Percentiles rank a stretch among this genome's conserved stretches.
Evolutionary conservation across 257 asterid genomes (phyloP).

Genomic region (Eucommia ulmoides): DNA sequence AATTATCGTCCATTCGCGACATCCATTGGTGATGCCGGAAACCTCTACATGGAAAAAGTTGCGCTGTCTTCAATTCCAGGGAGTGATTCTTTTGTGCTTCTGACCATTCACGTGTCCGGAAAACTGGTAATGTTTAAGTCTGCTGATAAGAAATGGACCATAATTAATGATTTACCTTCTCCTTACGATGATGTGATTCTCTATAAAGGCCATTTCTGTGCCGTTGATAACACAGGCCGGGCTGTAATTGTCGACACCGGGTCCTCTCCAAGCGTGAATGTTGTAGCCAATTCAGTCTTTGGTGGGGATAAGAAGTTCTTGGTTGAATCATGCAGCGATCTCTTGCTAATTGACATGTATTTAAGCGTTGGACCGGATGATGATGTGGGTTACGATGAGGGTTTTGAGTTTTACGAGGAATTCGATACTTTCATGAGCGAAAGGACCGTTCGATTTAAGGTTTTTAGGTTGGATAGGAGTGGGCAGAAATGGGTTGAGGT

Average conservation of each 20-base stretch:
- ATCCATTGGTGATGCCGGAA: constrained; percentile 64
- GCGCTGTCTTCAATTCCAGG: constrained; percentile 26
- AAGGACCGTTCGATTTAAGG: constrained; percentile 69
- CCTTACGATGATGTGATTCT: constrained; percentile 73
- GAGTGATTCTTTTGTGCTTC: constrained; percentile 31
- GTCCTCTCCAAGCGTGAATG: constrained; percentile 18
- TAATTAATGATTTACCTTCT: constrained; percentile 41
- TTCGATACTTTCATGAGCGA: constrained; percentile 56
- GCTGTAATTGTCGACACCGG: constrained; percentile 29
- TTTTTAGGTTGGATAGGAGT: constrained; percentile 44
- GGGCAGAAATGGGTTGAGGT: constrained; percentile 51
- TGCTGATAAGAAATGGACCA: constrained; percentile 58
- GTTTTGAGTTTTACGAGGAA: constrained; percentile 54
- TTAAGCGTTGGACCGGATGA: constrained; percentile 49
- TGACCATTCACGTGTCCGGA: constrained; percentile 67
- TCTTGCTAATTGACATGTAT: constrained; percentile 66
- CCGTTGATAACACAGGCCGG: constrained; percentile 57
- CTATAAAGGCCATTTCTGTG: constrained; percentile 40
- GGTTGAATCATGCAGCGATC: constrained; percentile 47
- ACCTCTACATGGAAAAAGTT: constrained; percentile 72
- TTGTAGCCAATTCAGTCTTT: constrained; percentile 30
- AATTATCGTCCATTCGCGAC: constrained; percentile 57
- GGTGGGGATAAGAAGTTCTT: constrained; percentile 85
- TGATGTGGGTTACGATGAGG: constrained; percentile 48
- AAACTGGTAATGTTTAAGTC: constrained; percentile 60